Evolutionary conservation across 176 grass and related monocot genomes (phyloP), one percentile per base, ranked within the genome.

Genomic region (Bothriochloa decipiens): DNA sequence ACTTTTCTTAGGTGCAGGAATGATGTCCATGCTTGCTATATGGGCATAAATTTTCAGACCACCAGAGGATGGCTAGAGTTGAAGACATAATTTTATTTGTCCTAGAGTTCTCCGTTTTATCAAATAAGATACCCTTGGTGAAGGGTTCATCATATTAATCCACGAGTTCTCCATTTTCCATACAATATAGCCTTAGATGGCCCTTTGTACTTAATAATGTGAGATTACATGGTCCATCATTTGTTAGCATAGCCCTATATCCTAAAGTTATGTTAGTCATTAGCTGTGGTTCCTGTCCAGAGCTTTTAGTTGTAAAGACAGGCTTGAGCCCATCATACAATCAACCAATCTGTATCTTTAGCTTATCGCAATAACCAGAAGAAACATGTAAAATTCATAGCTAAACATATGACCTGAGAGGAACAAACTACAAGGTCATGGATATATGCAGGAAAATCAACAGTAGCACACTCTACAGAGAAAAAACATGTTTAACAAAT

Each of bases 11-110:
- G 96, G 93, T 71, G 93, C 89, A 35, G 93, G 89, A 36, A 79
- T 95, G 52, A 98, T 98, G 93, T 92, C 96, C 65, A 85, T 98
- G 81, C 91, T 98, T 75, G 93, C 93, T 70, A 89, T 89, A 90
- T 98, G 96, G 96, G 91, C 96, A 70, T 98, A 91, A 77, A 77
- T 46, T 6, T 84, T 14, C 60, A 81, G 45, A 45, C 8, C 10
- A 72, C 11, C 16, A 26, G n/a, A 47, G 25, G 23, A 57, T 9
- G 12, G 23, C 29, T 52, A 25, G 62, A 83, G 16, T 55, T 73
- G 29, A 76, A 81, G 37, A 49, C 14, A 8, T 27, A 17, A 83
- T 61, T 83, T 50, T 75, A 69, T 70, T 62, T 66, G 20, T 70
- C 64, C 39, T 40, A 26, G 72, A 70, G 39, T 68, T 90, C 1